Conservation (phyloP, 2,329 filamentous ascomycete species). For the Apiospora hydei region DNA sequence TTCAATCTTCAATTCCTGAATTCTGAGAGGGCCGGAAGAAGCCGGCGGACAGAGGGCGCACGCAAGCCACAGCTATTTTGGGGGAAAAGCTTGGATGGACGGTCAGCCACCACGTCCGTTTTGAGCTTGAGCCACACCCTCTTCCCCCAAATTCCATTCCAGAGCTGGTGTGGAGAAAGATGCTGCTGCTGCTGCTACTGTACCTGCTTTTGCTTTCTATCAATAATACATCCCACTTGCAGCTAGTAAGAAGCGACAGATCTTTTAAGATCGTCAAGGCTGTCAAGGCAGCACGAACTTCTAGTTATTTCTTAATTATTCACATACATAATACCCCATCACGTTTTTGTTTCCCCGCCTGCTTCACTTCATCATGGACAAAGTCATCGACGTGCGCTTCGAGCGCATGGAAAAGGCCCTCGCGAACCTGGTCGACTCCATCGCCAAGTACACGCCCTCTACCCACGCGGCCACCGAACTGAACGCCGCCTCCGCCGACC, state of each 20-base stretch:
- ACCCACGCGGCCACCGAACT: slow-evolving; percentile 72
- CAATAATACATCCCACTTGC: neutral
- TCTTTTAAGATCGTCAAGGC: neutral
- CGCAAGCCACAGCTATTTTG: slow-evolving; percentile 25
- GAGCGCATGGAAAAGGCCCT: slow-evolving; percentile 73
- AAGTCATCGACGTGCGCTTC: slow-evolving; percentile 66
- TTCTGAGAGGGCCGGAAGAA: slow-evolving; percentile 5
- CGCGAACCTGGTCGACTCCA: slow-evolving; percentile 76
- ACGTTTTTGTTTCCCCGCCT: too few relatives aligned
- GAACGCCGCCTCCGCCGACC: slow-evolving; percentile 71
- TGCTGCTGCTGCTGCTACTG: neutral
- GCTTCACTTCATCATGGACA: slow-evolving; percentile 55
- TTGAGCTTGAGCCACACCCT: slow-evolving; percentile 12
- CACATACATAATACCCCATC: neutral
- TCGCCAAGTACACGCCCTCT: slow-evolving; percentile 83
- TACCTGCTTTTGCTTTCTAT: neutral
- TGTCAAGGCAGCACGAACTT: neutral
- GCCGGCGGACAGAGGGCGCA: slow-evolving; percentile 22
- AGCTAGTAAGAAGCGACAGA: neutral
- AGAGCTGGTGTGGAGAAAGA: slow-evolving; percentile 7
- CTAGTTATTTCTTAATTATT: neutral
- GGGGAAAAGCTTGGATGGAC: neutral
- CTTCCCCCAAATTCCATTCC: neutral
- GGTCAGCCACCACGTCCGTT: neutral
- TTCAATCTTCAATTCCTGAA: slow-evolving; percentile 19